Percentiles rank a stretch among this genome's conserved stretches.
These are phyloP conservation scores for Kwoniella sp. DNA, from an alignment of 768 basidiomycete genomes.

Conservation along the genomic window DNA sequence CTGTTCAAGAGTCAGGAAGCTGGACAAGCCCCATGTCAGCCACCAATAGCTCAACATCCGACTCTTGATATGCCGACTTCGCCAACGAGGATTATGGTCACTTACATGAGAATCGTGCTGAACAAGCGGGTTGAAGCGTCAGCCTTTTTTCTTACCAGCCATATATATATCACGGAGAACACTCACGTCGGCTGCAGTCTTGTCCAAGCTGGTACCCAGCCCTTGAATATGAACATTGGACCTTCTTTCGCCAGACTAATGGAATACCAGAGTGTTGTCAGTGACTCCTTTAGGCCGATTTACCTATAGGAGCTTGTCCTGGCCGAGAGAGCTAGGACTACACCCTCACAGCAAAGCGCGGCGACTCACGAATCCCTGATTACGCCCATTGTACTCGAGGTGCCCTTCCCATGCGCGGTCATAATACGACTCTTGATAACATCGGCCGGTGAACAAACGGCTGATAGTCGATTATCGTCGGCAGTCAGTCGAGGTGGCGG, in stretches of 20 bases:
- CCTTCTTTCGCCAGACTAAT: slow-evolving; percentile 44
- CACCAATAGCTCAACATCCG: too few species aligned
- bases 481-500: too few species aligned
- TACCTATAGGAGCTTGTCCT: too few species aligned
- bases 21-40: slow-evolving; percentile 15
- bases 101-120: slow-evolving; percentile 45
- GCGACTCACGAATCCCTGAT: slow-evolving; percentile 41
- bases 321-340: too few species aligned
- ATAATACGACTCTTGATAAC: slow-evolving; percentile 51
- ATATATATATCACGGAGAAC: too few species aligned
- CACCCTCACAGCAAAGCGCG: neutral
- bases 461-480: slow-evolving; percentile 13
- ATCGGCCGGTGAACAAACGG: slow-evolving; percentile 52
- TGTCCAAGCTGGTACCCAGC: slow-evolving; percentile 52
- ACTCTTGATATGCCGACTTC: neutral
- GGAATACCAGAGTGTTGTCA: neutral
- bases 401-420: slow-evolving; percentile 48
- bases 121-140: neutral
- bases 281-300: neutral
- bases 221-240: slow-evolving; percentile 50
- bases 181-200: slow-evolving; percentile 48
- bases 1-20: slow-evolving; percentile 50
- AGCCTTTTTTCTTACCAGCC: neutral
- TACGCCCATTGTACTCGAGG: slow-evolving; percentile 33
- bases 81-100: too few species aligned